These are phyloP conservation scores for Trypanosoma avium DNA, from an alignment of 208 protist species.

Conservation along the genomic window DNA sequence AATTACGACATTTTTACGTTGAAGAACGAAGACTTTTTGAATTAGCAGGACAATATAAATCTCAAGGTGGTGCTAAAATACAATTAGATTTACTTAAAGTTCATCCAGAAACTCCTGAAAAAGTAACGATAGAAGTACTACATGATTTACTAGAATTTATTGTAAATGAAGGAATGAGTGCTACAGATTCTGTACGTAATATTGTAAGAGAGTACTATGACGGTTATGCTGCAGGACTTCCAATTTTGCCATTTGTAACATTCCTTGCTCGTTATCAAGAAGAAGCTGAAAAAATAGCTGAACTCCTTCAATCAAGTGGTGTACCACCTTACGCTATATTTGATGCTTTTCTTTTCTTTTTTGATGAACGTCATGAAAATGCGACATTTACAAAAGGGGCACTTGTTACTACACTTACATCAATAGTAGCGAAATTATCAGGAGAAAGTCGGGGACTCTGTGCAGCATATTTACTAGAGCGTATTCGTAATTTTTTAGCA, in stretches of 20 bases:
- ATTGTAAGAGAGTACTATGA: constrained; percentile 66
- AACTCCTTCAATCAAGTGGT: constrained; percentile 37
- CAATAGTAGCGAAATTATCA: constrained; percentile 32
- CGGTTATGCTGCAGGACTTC: constrained; percentile 59
- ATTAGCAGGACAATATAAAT: constrained; percentile 56
- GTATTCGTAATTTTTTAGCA: constrained; percentile 53
- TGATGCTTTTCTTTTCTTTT: constrained; percentile 49
- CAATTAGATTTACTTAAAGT: constrained; percentile 86
- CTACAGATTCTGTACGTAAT: constrained; percentile 48
- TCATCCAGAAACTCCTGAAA: constrained; percentile 46
- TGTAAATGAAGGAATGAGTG: constrained; percentile 26
- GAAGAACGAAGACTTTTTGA: constrained; percentile 64
- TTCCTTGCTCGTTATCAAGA: constrained; percentile 57
- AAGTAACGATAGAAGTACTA: constrained; percentile 48
- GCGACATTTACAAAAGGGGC: constrained; percentile 35
- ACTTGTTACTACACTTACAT: constrained; percentile 40
- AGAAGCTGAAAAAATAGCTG: constrained; percentile 25
- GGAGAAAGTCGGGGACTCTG: constrained; percentile 43
- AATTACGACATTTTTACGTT: constrained; percentile 50
- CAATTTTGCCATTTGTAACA: constrained; percentile 64
- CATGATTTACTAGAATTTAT: constrained; percentile 52
- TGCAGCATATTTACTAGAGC: constrained; percentile 61
- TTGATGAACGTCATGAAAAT: constrained; percentile 37
- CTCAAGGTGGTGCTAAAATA: constrained; percentile 67
- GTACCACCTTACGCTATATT: constrained; percentile 49